Evolutionary conservation across 75 land plant species (phyloP), one percentile per base, ranked within the genome.

Genomic region (Sequoiadendron giganteum): DNA sequence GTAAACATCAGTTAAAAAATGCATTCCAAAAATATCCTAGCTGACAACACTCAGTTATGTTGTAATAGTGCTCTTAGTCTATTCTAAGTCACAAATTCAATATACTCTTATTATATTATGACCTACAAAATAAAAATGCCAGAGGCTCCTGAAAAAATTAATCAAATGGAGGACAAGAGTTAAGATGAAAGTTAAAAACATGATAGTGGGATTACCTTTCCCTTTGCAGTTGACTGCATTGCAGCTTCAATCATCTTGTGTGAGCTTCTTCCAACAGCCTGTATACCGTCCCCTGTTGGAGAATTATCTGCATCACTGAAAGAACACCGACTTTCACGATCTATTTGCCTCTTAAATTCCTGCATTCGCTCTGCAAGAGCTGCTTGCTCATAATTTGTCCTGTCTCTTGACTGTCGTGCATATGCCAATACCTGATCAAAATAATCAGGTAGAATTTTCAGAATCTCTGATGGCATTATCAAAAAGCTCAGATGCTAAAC

Each of bases 201-300:
- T 82, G 32, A 19, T 47, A 30, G 49, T 16, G 40, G 25, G 16
- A 52, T 30, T 61, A 98, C 99, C 99, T 98, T 97, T 86, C 99
- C 99, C 87, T 94, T 95, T 30, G 93, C 86, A 85, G 97, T 95
- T 86, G 97, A 96, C 83, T 97, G 97, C 99, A 97, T 97, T 42
- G 95, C 99, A 3, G 99, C 99, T 89, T 98, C 99, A 78, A 98
- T 98, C 95, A 96, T 93, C 92, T 97, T 98, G 88, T 98, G 97
- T 54, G 99, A 98, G 89, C 99, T 97, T 88, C 99, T 95, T 18
- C 97, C 99, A 88, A 96, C 94, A 38, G 96, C 94, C 89, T 98
- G 99, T 88, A 97, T 98, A 61, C 99, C 99, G 89, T 98, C 99
- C 72, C 97, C 99, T 93, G 94, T 92, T 83, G 94, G 93, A 86